phyloP scores from a whole-genome alignment of 2,329 filamentous ascomycete species.

The Sclerotinia spermophila region DNA sequence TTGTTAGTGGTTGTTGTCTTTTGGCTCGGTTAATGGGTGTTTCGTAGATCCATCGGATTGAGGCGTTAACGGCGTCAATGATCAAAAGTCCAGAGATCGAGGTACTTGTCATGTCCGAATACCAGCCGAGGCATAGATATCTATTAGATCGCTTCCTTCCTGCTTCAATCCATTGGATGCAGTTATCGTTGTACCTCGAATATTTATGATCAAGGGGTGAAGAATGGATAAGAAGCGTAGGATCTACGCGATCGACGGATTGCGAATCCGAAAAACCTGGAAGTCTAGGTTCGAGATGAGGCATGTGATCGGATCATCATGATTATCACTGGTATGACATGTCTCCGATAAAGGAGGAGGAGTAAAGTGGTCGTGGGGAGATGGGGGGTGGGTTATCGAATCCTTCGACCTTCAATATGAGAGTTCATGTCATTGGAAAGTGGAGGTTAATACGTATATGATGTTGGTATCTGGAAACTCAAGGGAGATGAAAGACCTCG shows the following conservation, averaged over 20 bases:
- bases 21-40: neutral
- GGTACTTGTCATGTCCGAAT: neutral
- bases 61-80: neutral
- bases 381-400: slow-evolving; percentile 2
- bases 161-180: neutral
- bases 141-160: neutral
- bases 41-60: slow-evolving; percentile 2
- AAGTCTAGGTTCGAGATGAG: neutral
- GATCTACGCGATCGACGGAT: slow-evolving; percentile 1
- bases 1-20: neutral
- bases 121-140: neutral
- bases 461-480: slow-evolving; percentile 1
- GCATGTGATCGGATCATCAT: neutral
- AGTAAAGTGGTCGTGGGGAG: neutral
- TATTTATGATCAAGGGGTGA: neutral
- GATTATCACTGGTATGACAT: neutral
- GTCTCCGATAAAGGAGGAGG: neutral
- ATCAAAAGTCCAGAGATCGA: neutral
- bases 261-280: neutral
- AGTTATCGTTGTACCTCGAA: neutral
- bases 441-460: slow-evolving; percentile 5
- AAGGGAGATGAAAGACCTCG: neutral
- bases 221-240: neutral
- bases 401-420: neutral
- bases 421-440: neutral